phyloP scores from a whole-genome alignment of 768 basidiomycete genomes.

The Termitomyces sp. region DNA sequence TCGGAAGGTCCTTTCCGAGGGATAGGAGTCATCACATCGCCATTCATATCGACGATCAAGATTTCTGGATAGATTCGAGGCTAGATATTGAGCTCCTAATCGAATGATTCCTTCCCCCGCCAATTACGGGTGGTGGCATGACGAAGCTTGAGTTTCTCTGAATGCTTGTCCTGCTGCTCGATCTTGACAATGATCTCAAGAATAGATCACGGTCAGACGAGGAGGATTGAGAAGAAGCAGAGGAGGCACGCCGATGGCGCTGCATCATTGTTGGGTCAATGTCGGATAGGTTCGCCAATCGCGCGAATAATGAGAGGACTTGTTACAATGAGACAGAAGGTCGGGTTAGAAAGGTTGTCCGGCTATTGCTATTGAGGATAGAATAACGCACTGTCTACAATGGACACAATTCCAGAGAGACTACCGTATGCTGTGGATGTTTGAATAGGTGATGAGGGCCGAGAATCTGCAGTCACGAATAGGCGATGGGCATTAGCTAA shows the following conservation, averaged over 20 bases:
- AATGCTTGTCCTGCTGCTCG: slow-evolving; percentile 36
- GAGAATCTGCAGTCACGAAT: slow-evolving; percentile 68
- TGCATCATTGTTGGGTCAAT: slow-evolving; percentile 78
- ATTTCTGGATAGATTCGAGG: slow-evolving; percentile 15
- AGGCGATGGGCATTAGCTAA: slow-evolving; percentile 77
- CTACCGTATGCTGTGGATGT: slow-evolving; percentile 40
- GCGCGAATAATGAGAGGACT: slow-evolving; percentile 82
- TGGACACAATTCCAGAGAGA: slow-evolving; percentile 74
- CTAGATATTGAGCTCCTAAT: slow-evolving; percentile 19
- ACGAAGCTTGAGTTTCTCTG: slow-evolving; percentile 31
- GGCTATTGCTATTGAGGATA: background rate
- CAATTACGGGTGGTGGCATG: slow-evolving; percentile 24
- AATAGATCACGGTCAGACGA: slow-evolving; percentile 37
- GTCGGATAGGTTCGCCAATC: slow-evolving; percentile 65
- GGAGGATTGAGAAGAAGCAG: slow-evolving; percentile 59
- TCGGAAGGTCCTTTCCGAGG: no score
- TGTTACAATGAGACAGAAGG: background rate
- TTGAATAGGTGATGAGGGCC: slow-evolving; percentile 46
- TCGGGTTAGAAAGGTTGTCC: background rate
- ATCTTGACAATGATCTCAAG: slow-evolving; percentile 38
- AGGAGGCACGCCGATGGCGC: slow-evolving; percentile 76
- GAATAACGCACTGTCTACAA: slow-evolving; percentile 66
- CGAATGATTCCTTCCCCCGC: slow-evolving; percentile 18
- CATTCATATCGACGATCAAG: no score
- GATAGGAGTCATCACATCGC: no score